Percentiles rank a stretch among this genome's conserved stretches.
Evolutionary conservation across 352 stramenopile species (phyloP).

Genomic region (Globisporangium parvum): DNA sequence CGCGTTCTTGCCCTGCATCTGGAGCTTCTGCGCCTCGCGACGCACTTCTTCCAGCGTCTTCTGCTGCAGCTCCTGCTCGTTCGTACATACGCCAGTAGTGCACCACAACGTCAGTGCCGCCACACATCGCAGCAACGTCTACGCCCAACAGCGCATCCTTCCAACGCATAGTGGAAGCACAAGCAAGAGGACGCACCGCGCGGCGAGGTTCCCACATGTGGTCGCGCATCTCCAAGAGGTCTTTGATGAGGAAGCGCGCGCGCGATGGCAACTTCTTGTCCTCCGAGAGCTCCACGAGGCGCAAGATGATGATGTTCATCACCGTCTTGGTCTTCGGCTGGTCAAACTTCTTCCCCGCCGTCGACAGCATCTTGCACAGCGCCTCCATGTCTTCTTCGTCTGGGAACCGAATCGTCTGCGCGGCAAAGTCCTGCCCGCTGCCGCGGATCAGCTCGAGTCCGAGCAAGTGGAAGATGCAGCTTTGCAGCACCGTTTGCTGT

Average conservation of each 20-base stretch:
- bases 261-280: constrained; percentile 66
- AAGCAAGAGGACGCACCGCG: constrained; percentile 25
- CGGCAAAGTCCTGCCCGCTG: constrained; percentile 36
- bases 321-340: constrained; percentile 64
- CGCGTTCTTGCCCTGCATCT: constrained; percentile 82
- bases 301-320: constrained; percentile 85
- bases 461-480: constrained; percentile 76
- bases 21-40: constrained; percentile 73
- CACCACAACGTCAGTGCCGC: neutral
- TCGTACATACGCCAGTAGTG: neutral
- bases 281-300: constrained; percentile 78
- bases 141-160: neutral
- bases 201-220: constrained; percentile 84
- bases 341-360: constrained; percentile 84
- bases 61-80: constrained; percentile 67
- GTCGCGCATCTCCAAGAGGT: constrained; percentile 80
- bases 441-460: constrained; percentile 61
- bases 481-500: constrained; percentile 66
- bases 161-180: neutral
- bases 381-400: constrained; percentile 83
- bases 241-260: constrained; percentile 76
- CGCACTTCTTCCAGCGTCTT: constrained; percentile 84
- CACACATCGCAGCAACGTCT: neutral
- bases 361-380: constrained; percentile 82
- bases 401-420: constrained; percentile 66